These are phyloP conservation scores for Cornus florida DNA, from an alignment of 148 eudicot species.

Conservation along the genomic window DNA sequence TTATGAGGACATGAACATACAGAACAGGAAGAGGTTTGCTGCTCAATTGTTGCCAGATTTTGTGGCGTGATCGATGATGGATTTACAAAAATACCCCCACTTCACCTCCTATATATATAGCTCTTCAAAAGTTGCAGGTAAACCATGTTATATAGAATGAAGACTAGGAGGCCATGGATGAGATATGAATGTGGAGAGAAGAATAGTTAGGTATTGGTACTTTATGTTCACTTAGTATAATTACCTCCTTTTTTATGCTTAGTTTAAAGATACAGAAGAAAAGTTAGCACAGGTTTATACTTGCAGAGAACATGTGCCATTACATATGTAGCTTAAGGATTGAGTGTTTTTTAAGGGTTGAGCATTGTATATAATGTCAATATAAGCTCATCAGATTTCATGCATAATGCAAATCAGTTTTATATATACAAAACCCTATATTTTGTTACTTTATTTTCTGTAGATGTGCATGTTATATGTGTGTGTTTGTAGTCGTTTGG, in stretches of 20 bases:
- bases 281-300: conserved; percentile 35
- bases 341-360: background rate
- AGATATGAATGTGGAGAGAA: background rate
- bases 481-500: background rate
- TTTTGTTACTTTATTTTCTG: background rate
- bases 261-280: background rate
- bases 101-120: background rate
- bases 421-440: background rate
- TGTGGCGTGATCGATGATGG: conserved; percentile 48
- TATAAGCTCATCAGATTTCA: background rate
- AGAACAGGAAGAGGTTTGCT: conserved; percentile 48
- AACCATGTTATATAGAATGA: background rate
- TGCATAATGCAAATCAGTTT: background rate
- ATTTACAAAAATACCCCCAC: background rate
- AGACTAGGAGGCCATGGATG: background rate
- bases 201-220: background rate
- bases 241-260: background rate
- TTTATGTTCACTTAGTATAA: background rate
- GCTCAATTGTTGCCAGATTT: conserved; percentile 55
- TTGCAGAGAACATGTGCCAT: conserved; percentile 14
- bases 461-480: background rate
- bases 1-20: conserved; percentile 36
- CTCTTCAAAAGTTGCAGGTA: no score
- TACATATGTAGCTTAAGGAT: conserved; percentile 14
- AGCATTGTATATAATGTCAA: background rate